Percentiles rank a stretch among this genome's conserved stretches.
These are phyloP conservation scores for Fusarium scirpi DNA, from an alignment of 2,329 filamentous ascomycete species.

Conservation along the genomic window DNA sequence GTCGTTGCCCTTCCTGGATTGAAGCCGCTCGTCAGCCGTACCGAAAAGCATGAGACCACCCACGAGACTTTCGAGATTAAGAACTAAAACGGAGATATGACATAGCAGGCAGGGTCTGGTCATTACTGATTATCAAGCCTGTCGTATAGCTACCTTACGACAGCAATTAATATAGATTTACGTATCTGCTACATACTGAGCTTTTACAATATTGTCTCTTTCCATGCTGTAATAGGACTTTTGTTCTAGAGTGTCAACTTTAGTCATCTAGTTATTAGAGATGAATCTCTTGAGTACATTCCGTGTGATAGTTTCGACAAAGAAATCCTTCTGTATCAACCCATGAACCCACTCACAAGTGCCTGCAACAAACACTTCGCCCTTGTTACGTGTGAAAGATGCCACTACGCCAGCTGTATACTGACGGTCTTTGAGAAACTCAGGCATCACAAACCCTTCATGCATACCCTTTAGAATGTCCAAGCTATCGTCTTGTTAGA, in stretches of 20 bases:
- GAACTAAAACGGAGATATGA: constrained; percentile 2
- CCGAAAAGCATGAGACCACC: constrained; percentile 12
- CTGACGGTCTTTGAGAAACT: too few species aligned
- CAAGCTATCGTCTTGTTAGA: too few species aligned
- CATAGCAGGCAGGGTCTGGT: neutral
- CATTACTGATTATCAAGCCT: neutral
- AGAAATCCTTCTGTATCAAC: too few species aligned
- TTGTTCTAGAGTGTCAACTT: neutral
- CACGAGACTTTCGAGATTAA: constrained; percentile 18
- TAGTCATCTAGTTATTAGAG: neutral
- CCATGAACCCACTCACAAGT: too few species aligned
- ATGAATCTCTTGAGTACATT: too few species aligned
- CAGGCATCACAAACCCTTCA: too few species aligned
- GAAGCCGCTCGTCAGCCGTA: constrained; percentile 31
- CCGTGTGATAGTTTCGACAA: too few species aligned
- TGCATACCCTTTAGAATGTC: too few species aligned
- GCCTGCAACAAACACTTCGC: too few species aligned
- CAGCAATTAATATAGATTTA: neutral
- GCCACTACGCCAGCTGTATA: too few species aligned
- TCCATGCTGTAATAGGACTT: neutral
- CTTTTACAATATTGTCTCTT: neutral
- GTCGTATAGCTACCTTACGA: neutral
- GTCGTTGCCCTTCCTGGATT: constrained; percentile 41
- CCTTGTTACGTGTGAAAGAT: too few species aligned
- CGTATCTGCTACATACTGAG: neutral